Percentiles rank a stretch among this genome's conserved stretches.
Evolutionary conservation across 495 filamentous ascomycete genomes (phyloP).

Genomic region (Cenococcum geophilum): DNA sequence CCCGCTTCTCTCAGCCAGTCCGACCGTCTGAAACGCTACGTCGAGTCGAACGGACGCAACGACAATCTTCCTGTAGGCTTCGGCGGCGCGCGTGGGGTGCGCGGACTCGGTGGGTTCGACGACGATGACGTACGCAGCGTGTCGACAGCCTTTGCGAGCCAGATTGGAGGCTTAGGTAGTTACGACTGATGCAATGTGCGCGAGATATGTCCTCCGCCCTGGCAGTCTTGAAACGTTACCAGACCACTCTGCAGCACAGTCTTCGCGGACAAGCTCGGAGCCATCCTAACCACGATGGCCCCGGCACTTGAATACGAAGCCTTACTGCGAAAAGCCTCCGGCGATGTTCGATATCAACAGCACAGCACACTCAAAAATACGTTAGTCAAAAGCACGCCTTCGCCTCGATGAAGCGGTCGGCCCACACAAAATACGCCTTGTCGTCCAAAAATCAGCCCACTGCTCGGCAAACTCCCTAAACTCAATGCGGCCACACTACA

Average conservation of each 20-base stretch:
- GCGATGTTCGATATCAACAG: constrained; percentile 4
- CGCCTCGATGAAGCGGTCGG: too few relatives aligned
- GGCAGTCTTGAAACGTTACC: neutral
- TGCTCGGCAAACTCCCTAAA: too few relatives aligned
- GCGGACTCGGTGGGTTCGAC: constrained; percentile 25
- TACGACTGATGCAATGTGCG: constrained; percentile 68
- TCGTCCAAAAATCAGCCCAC: too few relatives aligned
- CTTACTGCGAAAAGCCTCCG: neutral
- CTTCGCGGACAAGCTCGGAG: neutral
- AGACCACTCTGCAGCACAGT: too few relatives aligned
- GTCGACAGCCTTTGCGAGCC: constrained; percentile 92
- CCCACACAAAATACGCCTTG: too few relatives aligned
- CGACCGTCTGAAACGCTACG: constrained; percentile 78
- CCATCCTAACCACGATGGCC: neutral
- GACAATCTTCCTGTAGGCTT: constrained; percentile 40
- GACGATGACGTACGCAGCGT: constrained; percentile 95
- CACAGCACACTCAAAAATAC: neutral
- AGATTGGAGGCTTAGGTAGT: constrained; percentile 72
- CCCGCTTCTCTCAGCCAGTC: constrained; percentile 79
- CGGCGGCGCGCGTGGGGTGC: constrained; percentile 44
- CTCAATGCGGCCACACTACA: too few relatives aligned
- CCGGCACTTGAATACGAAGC: neutral
- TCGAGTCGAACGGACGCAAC: constrained; percentile 68
- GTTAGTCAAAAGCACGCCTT: too few relatives aligned
- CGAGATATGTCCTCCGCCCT: neutral